Evolutionary conservation across 164 flowering plant species (phyloP).

Genomic region (Kingdonia uniflora): DNA sequence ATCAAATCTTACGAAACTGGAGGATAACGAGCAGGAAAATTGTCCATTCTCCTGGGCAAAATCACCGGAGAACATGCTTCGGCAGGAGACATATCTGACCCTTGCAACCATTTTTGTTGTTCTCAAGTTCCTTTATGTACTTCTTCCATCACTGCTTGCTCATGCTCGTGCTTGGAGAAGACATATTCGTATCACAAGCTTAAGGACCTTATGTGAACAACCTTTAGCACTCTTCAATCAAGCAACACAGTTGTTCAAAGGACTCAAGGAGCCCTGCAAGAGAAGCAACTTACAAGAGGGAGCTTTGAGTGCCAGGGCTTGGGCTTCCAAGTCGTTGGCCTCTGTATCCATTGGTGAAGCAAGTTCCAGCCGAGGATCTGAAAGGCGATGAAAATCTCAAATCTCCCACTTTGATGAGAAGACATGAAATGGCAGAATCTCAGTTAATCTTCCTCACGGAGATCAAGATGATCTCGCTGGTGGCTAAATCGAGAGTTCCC

Average conservation of each 20-base stretch:
- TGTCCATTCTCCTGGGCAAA: constrained; percentile 91
- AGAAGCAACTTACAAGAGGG: constrained; percentile 82
- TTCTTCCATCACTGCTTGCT: constrained; percentile 37
- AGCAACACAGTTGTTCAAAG: constrained; percentile 36
- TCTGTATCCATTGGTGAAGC: constrained; percentile 85
- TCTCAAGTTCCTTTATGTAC: constrained; percentile 49
- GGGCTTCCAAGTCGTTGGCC: constrained; percentile 93
- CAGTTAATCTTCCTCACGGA: no score
- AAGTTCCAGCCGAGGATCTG: constrained; percentile 30
- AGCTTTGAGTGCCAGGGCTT: constrained; percentile 68
- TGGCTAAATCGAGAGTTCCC: no score
- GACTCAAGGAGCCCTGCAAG: constrained; percentile 52
- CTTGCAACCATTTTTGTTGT: constrained; percentile 73
- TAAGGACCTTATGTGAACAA: constrained; percentile 53
- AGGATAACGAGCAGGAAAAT: constrained; percentile 35
- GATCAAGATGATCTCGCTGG: no score
- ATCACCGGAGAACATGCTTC: constrained; percentile 74
- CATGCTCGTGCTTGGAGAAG: constrained; percentile 17
- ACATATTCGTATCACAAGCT: constrained; percentile 26
- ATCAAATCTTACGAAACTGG: constrained; percentile 29
- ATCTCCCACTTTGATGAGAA: no score
- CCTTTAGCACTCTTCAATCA: constrained; percentile 35
- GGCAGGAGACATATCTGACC: constrained; percentile 74
- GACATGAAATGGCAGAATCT: no score
- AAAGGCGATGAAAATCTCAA: background rate